Conservation (phyloP, 2,329 filamentous ascomycete genomes). For the Aureobasidium sp. region DNA sequence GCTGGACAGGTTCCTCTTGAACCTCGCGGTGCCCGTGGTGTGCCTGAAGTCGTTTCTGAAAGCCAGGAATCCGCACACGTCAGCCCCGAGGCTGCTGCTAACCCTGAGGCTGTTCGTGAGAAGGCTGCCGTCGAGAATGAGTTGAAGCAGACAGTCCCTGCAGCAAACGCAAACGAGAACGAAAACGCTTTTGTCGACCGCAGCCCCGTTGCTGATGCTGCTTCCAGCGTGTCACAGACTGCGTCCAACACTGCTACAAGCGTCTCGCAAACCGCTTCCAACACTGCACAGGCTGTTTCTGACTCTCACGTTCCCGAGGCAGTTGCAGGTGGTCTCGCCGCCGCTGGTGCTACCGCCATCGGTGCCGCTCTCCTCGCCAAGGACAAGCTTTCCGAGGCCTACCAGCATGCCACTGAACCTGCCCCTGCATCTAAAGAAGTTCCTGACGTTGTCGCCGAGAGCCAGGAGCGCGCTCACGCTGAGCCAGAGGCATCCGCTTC, state of each 20-base stretch:
- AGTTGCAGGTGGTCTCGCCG: constrained; percentile 33
- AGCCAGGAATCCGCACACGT: constrained; percentile 61
- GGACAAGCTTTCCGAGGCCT: constrained; percentile 30
- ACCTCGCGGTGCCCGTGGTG: constrained; percentile 29
- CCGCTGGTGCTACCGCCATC: constrained; percentile 30
- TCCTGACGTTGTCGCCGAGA: constrained; percentile 61
- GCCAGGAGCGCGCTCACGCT: constrained; percentile 57
- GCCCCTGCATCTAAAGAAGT: constrained; percentile 32
- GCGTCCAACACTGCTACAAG: not conserved
- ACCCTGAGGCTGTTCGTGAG: constrained; percentile 58
- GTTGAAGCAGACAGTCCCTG: constrained; percentile 58
- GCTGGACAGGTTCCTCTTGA: constrained; percentile 40
- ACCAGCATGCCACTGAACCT: constrained; percentile 17
- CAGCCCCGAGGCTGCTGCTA: constrained; percentile 57
- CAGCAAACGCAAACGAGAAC: constrained; percentile 10
- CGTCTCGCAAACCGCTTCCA: constrained; percentile 1
- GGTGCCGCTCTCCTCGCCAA: constrained; percentile 28
- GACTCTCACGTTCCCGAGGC: constrained; percentile 35
- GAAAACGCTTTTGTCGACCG: constrained; percentile 20
- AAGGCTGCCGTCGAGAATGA: constrained; percentile 67
- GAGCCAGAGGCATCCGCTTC: constrained; percentile 60
- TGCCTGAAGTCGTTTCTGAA: constrained; percentile 60
- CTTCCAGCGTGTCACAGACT: not conserved
- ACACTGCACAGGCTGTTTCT: not conserved
- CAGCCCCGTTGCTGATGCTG: constrained; percentile 16